Base-by-base conservation (phyloP, 2,329 filamentous ascomycete species). In the Erysiphe neolycopersici region DNA sequence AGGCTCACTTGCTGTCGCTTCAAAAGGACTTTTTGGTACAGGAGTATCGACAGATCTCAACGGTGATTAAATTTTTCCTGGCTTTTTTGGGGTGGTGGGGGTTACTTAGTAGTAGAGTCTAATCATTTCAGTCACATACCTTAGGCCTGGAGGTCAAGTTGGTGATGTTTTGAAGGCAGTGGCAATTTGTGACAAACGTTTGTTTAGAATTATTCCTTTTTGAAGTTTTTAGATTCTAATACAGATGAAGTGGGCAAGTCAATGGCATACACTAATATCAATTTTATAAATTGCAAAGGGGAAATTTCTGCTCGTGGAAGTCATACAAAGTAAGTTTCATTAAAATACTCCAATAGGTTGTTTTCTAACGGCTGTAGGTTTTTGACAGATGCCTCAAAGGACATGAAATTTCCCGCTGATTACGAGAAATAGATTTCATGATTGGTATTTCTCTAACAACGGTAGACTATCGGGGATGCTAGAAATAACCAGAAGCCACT, bases 1-100 rank as follows among this genome's bases (percentile, higher is more conserved):
- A 11, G 73, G 73, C 13, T 77, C 73, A 0, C 62, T 77, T 2
- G 73, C 73, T 10, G 71, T 77, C 2, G 73, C 73, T 1, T 76
- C 73, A 1, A 72, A 67, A 48, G 73, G 73, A 0, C 60, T 72
- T 1, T 76, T 69, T 51, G 64, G 66, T 16, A 77, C 73, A 0
- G 73, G 73, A 11, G 73, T 77, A 3, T 73, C 73, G 2, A 77
- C 73, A 0, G 73, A 77, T 48, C 54, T 77, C 13, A 77, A 73
- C 44, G 69, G 72, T 72, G 56, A 46, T 44, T 22, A 17, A 30
- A 22, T 13, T 1, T 43, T 3, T 12, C 29, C 6, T 44, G 1
- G 31, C 43, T 30, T 42, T 26, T n/a, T 8, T 38, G n/a, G n/a
- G n/a, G n/a, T n/a, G n/a, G n/a, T n/a, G n/a, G n/a, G n/a, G n/a